Conservation (phyloP, 257 asterid genomes). For the Avicennia marina region DNA sequence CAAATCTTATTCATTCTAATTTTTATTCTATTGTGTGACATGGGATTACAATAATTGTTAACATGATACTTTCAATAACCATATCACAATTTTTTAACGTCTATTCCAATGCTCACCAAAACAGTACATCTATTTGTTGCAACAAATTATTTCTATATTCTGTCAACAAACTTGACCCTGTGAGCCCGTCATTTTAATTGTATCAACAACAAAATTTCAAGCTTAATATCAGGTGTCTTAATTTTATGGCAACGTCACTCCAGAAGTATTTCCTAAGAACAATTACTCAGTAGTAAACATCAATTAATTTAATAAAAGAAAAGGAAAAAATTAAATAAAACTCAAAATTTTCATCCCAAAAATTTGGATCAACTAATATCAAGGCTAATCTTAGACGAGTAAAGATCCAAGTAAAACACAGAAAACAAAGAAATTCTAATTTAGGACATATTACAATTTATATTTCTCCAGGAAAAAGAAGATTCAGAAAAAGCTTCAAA, state of each 20-base stretch:
- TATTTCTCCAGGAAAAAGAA: not conserved
- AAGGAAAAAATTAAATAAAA: too few species aligned
- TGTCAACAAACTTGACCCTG: not conserved
- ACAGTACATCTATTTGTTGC: conserved; percentile 3
- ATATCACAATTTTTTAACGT: not conserved
- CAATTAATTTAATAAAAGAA: too few species aligned
- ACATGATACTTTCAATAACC: too few species aligned
- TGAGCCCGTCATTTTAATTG: not conserved
- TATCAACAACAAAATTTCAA: too few species aligned
- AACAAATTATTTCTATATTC: not conserved
- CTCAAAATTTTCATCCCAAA: too few species aligned
- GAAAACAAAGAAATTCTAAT: not conserved
- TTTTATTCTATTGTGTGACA: too few species aligned
- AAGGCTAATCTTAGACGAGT: not conserved
- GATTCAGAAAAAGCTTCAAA: too few species aligned
- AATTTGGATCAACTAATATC: not conserved
- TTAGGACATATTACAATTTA: not conserved
- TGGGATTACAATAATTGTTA: too few species aligned
- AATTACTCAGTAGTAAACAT: not conserved
- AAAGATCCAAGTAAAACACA: not conserved
- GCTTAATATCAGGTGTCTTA: too few species aligned
- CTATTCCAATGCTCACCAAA: not conserved
- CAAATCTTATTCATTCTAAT: too few species aligned
- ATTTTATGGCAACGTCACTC: too few species aligned
- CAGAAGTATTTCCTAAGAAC: too few species aligned